phyloP scores from a whole-genome alignment of 148 eudicot species.

The Vaccinium darrowii region DNA sequence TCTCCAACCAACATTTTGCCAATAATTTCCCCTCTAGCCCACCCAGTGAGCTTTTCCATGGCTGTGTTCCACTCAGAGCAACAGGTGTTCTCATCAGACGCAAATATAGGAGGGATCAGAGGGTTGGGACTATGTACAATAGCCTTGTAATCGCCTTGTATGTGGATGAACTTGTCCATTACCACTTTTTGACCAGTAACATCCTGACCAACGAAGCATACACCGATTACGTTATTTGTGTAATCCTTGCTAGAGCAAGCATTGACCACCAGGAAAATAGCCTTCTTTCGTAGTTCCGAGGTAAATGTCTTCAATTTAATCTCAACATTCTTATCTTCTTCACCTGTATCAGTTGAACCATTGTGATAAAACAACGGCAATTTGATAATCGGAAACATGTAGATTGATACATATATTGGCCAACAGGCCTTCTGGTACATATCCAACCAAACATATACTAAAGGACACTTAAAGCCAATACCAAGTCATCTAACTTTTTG shows the following conservation, averaged over 20 bases:
- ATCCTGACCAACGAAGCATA: constrained; percentile 93
- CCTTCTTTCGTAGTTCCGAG: constrained; percentile 41
- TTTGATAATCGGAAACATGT: not conserved
- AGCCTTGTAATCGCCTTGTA: constrained; percentile 90
- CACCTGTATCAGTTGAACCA: constrained; percentile 55
- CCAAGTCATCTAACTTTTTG: not conserved
- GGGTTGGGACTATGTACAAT: constrained; percentile 90
- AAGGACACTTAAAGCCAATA: not conserved
- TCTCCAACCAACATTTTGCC: constrained; percentile 87
- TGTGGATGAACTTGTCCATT: constrained; percentile 81
- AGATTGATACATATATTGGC: not conserved
- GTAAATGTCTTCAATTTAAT: constrained; percentile 72
- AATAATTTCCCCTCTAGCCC: constrained; percentile 59
- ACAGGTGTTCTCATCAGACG: constrained; percentile 76
- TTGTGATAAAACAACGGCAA: not conserved
- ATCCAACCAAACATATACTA: not conserved
- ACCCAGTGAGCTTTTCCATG: constrained; percentile 90
- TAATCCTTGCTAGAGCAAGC: constrained; percentile 93
- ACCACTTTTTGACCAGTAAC: constrained; percentile 78
- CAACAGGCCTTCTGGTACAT: not conserved
- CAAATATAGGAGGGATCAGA: constrained; percentile 93
- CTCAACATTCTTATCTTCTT: constrained; percentile 90
- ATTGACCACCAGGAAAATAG: constrained; percentile 76
- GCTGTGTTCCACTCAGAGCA: constrained; percentile 97
- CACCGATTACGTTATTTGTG: constrained; percentile 65